Conservation (phyloP, 345 rosid genomes). For the Linum trigynum region DNA sequence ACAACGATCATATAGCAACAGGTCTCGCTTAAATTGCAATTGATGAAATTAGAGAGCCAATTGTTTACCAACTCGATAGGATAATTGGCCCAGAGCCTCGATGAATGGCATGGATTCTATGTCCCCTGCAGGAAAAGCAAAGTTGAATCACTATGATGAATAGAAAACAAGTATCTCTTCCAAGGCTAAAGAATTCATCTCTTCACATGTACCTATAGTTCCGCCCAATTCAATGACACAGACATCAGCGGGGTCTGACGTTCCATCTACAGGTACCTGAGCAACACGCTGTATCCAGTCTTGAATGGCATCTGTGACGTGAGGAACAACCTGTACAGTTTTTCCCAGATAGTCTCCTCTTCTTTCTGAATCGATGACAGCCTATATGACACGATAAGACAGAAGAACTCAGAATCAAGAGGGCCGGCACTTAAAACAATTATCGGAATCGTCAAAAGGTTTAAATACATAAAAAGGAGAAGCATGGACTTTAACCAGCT, state of each 20-base stretch:
- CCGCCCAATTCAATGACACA: constrained; percentile 98
- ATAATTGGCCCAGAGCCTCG: constrained; percentile 93
- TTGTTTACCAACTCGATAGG: constrained; percentile 73
- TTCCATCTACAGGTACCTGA: constrained; percentile 74
- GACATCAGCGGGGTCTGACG: constrained; percentile 81
- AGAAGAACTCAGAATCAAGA: not conserved
- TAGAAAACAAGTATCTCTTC: not conserved
- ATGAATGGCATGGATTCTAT: constrained; percentile 97
- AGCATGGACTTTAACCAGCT: not conserved
- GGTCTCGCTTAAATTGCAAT: not conserved
- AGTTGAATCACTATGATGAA: constrained; percentile 1
- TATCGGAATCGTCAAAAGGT: not conserved
- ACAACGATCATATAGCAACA: constrained; percentile 2
- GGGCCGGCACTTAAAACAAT: not conserved
- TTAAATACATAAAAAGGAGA: not conserved
- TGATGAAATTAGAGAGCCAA: constrained; percentile 6
- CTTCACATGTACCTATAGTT: constrained; percentile 56
- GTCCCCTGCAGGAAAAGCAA: constrained; percentile 54
- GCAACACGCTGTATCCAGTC: constrained; percentile 95
- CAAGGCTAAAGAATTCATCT: not conserved
- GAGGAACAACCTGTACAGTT: constrained; percentile 99
- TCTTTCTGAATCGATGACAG: constrained; percentile 83
- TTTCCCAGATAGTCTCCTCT: constrained; percentile 93
- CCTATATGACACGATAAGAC: constrained; percentile 25
- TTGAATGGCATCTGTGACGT: constrained; percentile 94